Evolutionary conservation across 2,329 filamentous ascomycete genomes (phyloP), one percentile per base, ranked within the genome.

Genomic region (Diaporthe longicolla): DNA sequence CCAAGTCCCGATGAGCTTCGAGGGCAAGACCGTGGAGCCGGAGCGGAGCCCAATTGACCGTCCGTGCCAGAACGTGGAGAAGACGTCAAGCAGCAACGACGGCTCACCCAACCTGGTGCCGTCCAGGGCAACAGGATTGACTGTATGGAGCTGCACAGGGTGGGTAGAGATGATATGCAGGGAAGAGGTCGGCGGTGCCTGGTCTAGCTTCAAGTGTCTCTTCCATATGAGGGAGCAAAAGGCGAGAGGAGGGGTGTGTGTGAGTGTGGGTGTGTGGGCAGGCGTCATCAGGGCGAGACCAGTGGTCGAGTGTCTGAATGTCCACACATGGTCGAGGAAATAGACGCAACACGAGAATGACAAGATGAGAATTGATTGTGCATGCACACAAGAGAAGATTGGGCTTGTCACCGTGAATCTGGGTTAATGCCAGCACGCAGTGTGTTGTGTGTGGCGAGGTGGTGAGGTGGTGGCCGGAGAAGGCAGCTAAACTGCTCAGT

Each of bases 41-140:
- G 57, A 55, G 70, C 70, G 70, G 70, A 71, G 70, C 58, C 70
- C 45, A 71, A 71, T 55, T 63, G 70, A 71, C 70, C 54, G 70
- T 50, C 59, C 57, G 70, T 50, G 59, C 58, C 48, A 71, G 57
- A 61, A 61, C 70, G 70, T 71, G 70, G 70, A 71, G 70, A 71
- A 63, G 45, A 43, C 15, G 40, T 43, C 40, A 43, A n/a, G 45
- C 26, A 40, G 52, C 45, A 48, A 37, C 50, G 35, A 57, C 37
- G 57, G 58, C 48, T 52, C 26, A 32, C 48, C 37, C 40, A 35
- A 26, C 19, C 52, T 40, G 69, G 29, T 63, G 70, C 57, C 48
- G 24, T 55, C 15, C 32, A 37, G 63, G 21, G 35, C 48, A 40
- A 24, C n/a, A 52, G 32, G 50, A 19, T 26, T 54, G 57, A 10